These are phyloP conservation scores for Solanum lycopersicoides DNA, from an alignment of 257 asterid species.

Conservation along the genomic window DNA sequence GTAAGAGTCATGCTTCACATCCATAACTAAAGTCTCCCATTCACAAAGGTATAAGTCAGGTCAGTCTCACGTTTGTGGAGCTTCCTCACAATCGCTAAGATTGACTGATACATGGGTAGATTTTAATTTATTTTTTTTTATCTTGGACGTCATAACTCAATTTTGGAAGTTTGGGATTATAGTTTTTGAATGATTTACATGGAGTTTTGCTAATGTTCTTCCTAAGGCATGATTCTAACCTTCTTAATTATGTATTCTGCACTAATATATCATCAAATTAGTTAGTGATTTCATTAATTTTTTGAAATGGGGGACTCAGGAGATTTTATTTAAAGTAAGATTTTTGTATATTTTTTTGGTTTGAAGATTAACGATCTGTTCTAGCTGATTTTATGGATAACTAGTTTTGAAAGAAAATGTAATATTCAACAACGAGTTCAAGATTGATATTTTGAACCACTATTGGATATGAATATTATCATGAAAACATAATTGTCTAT, in stretches of 20 bases:
- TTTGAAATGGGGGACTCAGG: not conserved
- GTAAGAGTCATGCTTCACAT: not conserved
- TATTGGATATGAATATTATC: no score
- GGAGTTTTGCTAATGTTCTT: no score
- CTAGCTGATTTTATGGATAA: not conserved
- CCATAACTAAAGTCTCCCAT: not conserved
- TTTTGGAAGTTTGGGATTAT: not conserved
- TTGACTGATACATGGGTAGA: not conserved
- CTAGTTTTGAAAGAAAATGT: not conserved
- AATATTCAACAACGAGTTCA: not conserved
- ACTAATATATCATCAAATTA: not conserved
- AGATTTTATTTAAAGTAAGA: not conserved
- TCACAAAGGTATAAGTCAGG: no score
- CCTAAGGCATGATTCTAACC: not conserved
- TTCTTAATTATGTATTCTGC: not conserved
- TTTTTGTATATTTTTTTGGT: no score
- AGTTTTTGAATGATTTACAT: not conserved
- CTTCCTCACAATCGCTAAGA: not conserved
- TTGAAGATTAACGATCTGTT: no score
- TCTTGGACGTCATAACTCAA: not conserved
- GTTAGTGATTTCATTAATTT: not conserved
- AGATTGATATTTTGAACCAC: not conserved
- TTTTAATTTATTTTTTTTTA: no score
- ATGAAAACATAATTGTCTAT: not conserved
- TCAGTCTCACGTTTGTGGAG: not conserved